Base-by-base conservation (phyloP, 2,329 filamentous ascomycete genomes). In the Camptophora hylomeconis region DNA sequence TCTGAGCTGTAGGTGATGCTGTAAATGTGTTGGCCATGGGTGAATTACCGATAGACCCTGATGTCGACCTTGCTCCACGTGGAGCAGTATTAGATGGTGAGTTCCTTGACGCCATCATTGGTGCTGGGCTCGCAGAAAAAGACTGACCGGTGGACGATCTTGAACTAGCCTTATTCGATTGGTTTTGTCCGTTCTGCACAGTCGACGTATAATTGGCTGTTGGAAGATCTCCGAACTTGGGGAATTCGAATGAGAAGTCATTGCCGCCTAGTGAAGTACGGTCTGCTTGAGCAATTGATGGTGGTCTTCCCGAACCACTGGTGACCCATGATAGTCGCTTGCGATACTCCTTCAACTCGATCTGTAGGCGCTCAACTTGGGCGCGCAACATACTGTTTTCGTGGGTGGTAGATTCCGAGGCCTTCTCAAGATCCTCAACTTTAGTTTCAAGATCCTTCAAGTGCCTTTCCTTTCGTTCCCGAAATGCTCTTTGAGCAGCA, bases 221-320 rank as follows among this genome's bases (percentile, higher is more conserved):
- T 8, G 39, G 26, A 12, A 92, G 67, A 35, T 75, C 69, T 25
- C 89, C 89, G 47, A 98, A 95, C 50, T 80, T 86, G 40, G 89
- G 87, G 41, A 95, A 95, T 43, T 95, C 87, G 45, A 98, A 95
- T 42, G 87, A 77, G 50, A 95, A 95, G 50, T 79, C 84, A 31
- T 76, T 60, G 42, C 73, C 76, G 51, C 31, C 46, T 52, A 45
- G 66, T 59, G 46, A 67, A 61, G 47, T 54, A 25, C 53, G 57
- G 13, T 47, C 55, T 33, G 60, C 54, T 20, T 25, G 15, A 8
- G 25, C 11, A 13, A 31, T 26, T 5, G 30, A 24, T 8, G 65
- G 61, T n/a, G 66, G 65, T 11, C 58, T 54, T 23, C 64, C 33
- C 26, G 53, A 53, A 33, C 58, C 61, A 36, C 50, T 68, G 37